Conservation (phyloP, 2,329 filamentous ascomycete species). For the Penicillium fuscoglaucum region DNA sequence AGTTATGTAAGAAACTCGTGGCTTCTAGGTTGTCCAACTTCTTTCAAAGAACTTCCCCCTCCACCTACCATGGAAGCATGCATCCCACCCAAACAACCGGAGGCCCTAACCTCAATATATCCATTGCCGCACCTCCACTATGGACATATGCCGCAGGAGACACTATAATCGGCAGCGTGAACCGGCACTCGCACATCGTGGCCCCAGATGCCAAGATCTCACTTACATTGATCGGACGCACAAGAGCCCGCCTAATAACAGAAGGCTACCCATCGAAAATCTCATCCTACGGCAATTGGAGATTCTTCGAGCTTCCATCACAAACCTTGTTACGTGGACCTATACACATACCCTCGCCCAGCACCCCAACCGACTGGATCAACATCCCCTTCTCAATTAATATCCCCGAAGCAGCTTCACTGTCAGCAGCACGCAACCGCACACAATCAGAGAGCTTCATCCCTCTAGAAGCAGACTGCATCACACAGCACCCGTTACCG, state of each 20-base stretch:
- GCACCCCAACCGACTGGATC: not conserved
- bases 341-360: constrained; percentile 8
- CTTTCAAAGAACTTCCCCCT: not conserved
- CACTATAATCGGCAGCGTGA: constrained; percentile 20
- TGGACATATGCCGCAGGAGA: constrained; percentile 18
- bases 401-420: not conserved
- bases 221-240: not conserved
- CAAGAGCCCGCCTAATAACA: not conserved
- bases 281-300: not conserved
- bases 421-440: not conserved
- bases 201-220: constrained; percentile 12
- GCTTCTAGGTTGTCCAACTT: not conserved
- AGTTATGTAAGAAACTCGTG: constrained; percentile 1
- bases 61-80: not conserved
- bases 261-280: not conserved
- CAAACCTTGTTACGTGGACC: constrained; percentile 4
- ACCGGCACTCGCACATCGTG: constrained; percentile 11
- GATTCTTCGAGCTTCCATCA: not conserved
- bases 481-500: not conserved
- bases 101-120: constrained; percentile 4
- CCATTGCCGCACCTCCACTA: constrained; percentile 15
- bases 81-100: not conserved
- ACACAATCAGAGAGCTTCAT: not conserved
- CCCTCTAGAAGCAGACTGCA: not conserved
- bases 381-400: constrained; percentile 1